Conservation (phyloP, 495 filamentous ascomycete genomes). For the Penicillium subrubescens region DNA sequence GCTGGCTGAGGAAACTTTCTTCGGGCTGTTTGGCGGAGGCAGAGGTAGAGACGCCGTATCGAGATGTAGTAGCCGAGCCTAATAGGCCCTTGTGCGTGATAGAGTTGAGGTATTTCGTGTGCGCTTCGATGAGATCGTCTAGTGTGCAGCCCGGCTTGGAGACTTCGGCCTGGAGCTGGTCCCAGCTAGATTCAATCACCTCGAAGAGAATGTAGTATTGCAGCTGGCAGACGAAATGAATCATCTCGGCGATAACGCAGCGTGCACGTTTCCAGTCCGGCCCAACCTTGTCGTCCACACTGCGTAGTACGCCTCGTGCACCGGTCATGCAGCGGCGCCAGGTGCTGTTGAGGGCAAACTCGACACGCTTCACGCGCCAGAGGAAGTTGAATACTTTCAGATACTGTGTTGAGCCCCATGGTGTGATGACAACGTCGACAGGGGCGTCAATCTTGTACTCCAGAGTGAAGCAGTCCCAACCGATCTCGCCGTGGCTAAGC, state of each 20-base stretch:
- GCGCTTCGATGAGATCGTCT: conserved; percentile 91
- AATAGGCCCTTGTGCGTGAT: conserved; percentile 97
- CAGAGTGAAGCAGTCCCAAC: conserved; percentile 99
- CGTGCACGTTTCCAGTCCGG: conserved; percentile 87
- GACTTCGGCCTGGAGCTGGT: conserved; percentile 77
- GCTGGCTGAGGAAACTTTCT: conserved; percentile 84
- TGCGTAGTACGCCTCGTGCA: conserved; percentile 84
- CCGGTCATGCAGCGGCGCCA: conserved; percentile 98
- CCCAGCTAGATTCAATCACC: conserved; percentile 95
- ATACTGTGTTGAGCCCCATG: conserved; percentile 92
- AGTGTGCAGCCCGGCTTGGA: conserved; percentile 82
- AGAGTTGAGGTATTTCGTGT: conserved; percentile 83
- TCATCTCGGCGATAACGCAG: conserved; percentile 92
- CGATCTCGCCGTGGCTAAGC: conserved; percentile 92
- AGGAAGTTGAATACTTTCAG: conserved; percentile 99
- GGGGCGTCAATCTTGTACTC: conserved; percentile 99
- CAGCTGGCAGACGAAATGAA: conserved; percentile 94
- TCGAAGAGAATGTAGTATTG: conserved; percentile 99
- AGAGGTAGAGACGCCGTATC: conserved; percentile 40
- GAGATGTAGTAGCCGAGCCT: conserved; percentile 59
- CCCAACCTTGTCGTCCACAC: conserved; percentile 72
- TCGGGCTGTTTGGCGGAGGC: conserved; percentile 58
- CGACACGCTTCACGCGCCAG: conserved; percentile 97
- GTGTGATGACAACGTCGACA: conserved; percentile 95
- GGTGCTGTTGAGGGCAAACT: conserved; percentile 85